These are phyloP conservation scores for Arabidopsis thaliana DNA, from an alignment of 345 rosid species.

Conservation along the genomic window TAIR10.1 NC_003070.9:1967501-1968000, in stretches of 20 bases:
- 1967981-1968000: conserved; percentile 11
- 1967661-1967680: conserved; percentile 64
- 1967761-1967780: conserved; percentile 53
- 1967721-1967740: conserved; percentile 41
- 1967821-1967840: conserved; percentile 3
- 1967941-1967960: conserved; percentile 66
- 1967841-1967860: conserved; percentile 32
- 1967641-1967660: conserved; percentile 74
- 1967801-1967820: neutral
- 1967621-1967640: conserved; percentile 58
- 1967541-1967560: neutral
- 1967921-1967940: conserved; percentile 56
- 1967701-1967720: conserved; percentile 40
- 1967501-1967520: neutral
- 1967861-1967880: conserved; percentile 65
- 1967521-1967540: neutral
- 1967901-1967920: conserved; percentile 75
- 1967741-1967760: conserved; percentile 58
- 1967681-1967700: conserved; percentile 61
- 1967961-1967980: conserved; percentile 71
- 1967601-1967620: conserved; percentile 78
- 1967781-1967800: conserved; percentile 16
- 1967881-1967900: conserved; percentile 69
- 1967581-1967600: conserved; percentile 43
- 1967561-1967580: conserved; percentile 13